Evolutionary conservation across 441 rosid genomes (phyloP).

Genomic region (Omphalea diandra): DNA sequence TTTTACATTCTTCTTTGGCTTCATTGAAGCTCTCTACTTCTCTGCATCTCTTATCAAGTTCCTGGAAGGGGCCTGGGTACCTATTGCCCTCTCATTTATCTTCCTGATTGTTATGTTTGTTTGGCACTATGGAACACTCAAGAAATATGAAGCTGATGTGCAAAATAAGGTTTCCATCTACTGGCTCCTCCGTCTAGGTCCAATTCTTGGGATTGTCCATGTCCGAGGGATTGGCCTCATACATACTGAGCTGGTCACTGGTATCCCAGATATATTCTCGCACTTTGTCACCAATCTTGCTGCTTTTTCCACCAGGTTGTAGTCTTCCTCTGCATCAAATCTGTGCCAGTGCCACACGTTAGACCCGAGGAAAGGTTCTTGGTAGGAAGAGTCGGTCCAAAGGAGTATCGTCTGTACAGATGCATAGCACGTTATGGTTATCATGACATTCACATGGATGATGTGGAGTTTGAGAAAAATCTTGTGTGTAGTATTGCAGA

Average conservation of each 20-base stretch:
- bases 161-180: conserved; percentile 80
- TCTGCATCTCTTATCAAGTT: conserved; percentile 92
- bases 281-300: conserved; percentile 93
- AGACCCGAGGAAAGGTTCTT: conserved; percentile 80
- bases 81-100: conserved; percentile 68
- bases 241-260: conserved; percentile 78
- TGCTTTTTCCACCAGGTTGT: conserved; percentile 85
- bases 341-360: conserved; percentile 84
- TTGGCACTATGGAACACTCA: conserved; percentile 88
- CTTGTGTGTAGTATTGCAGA: conserved; percentile 73
- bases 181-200: conserved; percentile 78
- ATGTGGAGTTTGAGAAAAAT: conserved; percentile 71
- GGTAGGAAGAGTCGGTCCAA: conserved; percentile 85
- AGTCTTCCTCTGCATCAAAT: conserved; percentile 82
- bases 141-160: conserved; percentile 73
- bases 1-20: conserved; percentile 76
- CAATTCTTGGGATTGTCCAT: conserved; percentile 67
- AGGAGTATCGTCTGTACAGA: conserved; percentile 63
- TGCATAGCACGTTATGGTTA: conserved; percentile 94
- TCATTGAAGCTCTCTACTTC: conserved; percentile 81
- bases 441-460: conserved; percentile 73
- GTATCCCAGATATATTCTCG: conserved; percentile 83
- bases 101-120: conserved; percentile 63
- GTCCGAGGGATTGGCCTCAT: conserved; percentile 85
- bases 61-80: conserved; percentile 97